These are phyloP conservation scores for Trametes polyzona DNA, from an alignment of 1,284 basidiomycete species.

Conservation along the genomic window DNA sequence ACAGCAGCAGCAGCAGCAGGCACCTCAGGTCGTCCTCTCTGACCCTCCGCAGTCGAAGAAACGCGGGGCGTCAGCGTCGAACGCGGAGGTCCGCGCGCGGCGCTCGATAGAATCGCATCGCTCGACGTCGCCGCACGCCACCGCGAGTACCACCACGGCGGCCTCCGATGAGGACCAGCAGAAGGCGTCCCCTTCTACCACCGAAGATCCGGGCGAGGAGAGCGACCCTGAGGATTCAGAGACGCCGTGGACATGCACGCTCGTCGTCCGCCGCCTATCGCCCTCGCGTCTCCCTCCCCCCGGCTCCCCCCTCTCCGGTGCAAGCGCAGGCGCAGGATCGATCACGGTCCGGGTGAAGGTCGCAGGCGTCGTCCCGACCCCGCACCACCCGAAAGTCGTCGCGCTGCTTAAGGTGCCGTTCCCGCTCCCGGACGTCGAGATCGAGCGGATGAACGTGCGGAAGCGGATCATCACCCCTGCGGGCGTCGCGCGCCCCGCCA, in stretches of 20 bases:
- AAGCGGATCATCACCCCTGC: constrained; percentile 51
- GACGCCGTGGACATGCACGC: constrained; percentile 90
- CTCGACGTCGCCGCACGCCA: constrained; percentile 28
- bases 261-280: constrained; percentile 50
- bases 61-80: constrained; percentile 11
- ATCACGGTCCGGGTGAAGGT: constrained; percentile 52
- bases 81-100: constrained; percentile 10
- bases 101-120: constrained; percentile 29
- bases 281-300: constrained; percentile 15
- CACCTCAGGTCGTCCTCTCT: constrained; percentile 9
- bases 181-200: constrained; percentile 23
- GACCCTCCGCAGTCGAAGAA: constrained; percentile 18
- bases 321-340: constrained; percentile 3
- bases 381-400: constrained; percentile 96
- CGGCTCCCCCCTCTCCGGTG: constrained; percentile 9
- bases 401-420: constrained; percentile 90
- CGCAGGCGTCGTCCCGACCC: constrained; percentile 87
- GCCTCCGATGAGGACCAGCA: constrained; percentile 28
- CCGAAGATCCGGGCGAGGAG: constrained; percentile 57
- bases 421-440: constrained; percentile 77
- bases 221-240: constrained; percentile 96
- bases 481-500: constrained; percentile 45
- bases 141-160: constrained; percentile 19
- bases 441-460: constrained; percentile 58
- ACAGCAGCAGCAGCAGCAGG: no score